Evolutionary conservation across 495 filamentous ascomycete genomes (phyloP), one percentile per base, ranked within the genome.

Genomic region (Daldinia grandis): DNA sequence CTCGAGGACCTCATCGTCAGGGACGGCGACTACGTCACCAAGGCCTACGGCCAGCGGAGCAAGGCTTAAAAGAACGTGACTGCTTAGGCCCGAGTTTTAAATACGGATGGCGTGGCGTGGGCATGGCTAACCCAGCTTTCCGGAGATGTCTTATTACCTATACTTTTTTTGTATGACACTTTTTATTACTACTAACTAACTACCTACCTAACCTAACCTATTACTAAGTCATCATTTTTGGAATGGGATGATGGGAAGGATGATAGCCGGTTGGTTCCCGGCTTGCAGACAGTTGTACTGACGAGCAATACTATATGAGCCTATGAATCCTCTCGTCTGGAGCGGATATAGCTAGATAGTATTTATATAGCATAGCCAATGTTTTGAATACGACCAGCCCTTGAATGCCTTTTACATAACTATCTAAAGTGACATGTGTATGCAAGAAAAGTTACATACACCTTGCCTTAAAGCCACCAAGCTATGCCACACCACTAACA

Each of bases 1-100:
- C 89, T 87, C 66, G 83, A 97, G 87, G 95, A 99, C 77, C 81
- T 99, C 81, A 99, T 99, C 76, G 93, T 98, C 70, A 84, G 92
- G 82, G 84, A 87, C 69, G 95, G 95, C 75, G 93, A 97, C 77
- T 99, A 98, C 76, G 95, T 92, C 67, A 98, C 95, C 72, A 97
- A 92, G 89, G 89, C 95, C 7, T 98, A 98, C 80, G 95, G 95
- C 62, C 88, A 95, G 88, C 85, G 94, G 64, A 83, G 84, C 74
- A 87, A 87, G 81, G 83, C 75, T 75, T 76, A 74, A 51, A n/a
- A n/a, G n/a, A n/a, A 1, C 15, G 19, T 59, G 30, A 33, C 8
- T 19, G 10, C 49, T 53, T 15, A n/a, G 7, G 12, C 40, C 6
- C 19, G 4, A 21, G 40, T n/a, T 47, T 47, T 4, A 21, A 21